Evolutionary conservation across 306 rosid species (phyloP).

Genomic region (Citrullus colocynthis): DNA sequence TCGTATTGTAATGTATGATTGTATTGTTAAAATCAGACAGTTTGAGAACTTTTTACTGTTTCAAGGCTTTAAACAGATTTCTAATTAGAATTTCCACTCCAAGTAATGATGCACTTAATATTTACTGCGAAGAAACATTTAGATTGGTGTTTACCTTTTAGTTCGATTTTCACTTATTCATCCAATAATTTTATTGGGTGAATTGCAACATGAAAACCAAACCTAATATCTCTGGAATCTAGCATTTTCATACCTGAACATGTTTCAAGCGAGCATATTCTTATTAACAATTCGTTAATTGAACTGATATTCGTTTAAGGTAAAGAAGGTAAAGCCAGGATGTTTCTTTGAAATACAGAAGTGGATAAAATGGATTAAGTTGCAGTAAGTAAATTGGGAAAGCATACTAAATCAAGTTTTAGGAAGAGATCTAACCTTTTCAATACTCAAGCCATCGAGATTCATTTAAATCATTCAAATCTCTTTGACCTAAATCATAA

Average conservation of each 20-base stretch:
- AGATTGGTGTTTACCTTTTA: too few relatives aligned
- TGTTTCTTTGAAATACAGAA: not conserved
- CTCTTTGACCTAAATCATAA: not conserved
- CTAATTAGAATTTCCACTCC: too few relatives aligned
- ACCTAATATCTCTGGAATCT: too few relatives aligned
- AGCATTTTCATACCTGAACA: too few relatives aligned
- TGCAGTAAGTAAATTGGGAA: not conserved
- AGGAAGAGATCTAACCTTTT: conserved; percentile 4
- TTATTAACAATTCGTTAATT: too few relatives aligned
- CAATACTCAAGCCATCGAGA: not conserved
- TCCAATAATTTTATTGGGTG: too few relatives aligned
- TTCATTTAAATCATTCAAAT: not conserved
- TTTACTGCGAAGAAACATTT: too few relatives aligned
- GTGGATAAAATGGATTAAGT: not conserved
- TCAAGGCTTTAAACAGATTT: not conserved
- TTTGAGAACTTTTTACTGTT: not conserved
- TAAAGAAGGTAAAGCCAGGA: not conserved
- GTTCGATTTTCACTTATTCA: too few relatives aligned
- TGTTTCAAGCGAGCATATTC: too few relatives aligned
- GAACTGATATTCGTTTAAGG: not conserved
- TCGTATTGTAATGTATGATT: not conserved
- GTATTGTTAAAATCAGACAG: not conserved
- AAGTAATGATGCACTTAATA: too few relatives aligned
- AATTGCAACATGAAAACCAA: too few relatives aligned
- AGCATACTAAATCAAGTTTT: not conserved